A percentile compares a stretch with the other conserved stretches of the same genome.
These are phyloP conservation scores for Macrolepiota albuminosa DNA, from an alignment of 768 basidiomycete genomes.

Conservation along the genomic window DNA sequence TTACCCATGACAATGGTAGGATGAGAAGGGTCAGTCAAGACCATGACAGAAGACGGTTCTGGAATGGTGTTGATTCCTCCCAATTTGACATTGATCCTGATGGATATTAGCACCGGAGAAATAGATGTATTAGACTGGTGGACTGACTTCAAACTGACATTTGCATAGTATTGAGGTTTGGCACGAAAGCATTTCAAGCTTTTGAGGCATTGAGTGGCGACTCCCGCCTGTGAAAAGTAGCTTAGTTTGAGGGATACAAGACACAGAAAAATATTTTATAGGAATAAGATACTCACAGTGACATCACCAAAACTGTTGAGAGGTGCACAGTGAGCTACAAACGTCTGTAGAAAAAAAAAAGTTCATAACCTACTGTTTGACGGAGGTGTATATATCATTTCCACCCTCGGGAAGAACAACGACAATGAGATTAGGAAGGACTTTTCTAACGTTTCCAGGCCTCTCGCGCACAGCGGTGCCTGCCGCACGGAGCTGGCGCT, in stretches of 20 bases:
- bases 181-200: constrained; percentile 59
- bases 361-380: constrained; percentile 62
- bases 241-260: not conserved
- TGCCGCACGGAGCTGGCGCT: constrained; percentile 45
- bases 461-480: constrained; percentile 43
- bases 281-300: constrained; percentile 28
- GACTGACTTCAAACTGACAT: constrained; percentile 68
- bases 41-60: constrained; percentile 58
- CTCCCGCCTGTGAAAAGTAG: constrained; percentile 46
- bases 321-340: not conserved
- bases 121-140: not conserved
- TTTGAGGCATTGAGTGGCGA: constrained; percentile 79
- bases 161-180: constrained; percentile 76
- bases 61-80: constrained; percentile 82
- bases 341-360: not conserved
- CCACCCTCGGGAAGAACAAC: constrained; percentile 70
- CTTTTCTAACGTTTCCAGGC: constrained; percentile 19
- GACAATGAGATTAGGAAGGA: constrained; percentile 55
- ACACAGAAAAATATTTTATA: not conserved
- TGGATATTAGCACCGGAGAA: not conserved
- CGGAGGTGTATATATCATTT: constrained; percentile 69
- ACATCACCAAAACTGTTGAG: constrained; percentile 68
- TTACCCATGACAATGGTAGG: constrained; percentile 80
- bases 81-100: constrained; percentile 77
- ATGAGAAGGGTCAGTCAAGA: constrained; percentile 62